A percentile compares a stretch with the other conserved stretches of the same genome.
Conservation (phyloP, 2,329 filamentous ascomycete genomes). For the Apiospora kogelbergensis region DNA sequence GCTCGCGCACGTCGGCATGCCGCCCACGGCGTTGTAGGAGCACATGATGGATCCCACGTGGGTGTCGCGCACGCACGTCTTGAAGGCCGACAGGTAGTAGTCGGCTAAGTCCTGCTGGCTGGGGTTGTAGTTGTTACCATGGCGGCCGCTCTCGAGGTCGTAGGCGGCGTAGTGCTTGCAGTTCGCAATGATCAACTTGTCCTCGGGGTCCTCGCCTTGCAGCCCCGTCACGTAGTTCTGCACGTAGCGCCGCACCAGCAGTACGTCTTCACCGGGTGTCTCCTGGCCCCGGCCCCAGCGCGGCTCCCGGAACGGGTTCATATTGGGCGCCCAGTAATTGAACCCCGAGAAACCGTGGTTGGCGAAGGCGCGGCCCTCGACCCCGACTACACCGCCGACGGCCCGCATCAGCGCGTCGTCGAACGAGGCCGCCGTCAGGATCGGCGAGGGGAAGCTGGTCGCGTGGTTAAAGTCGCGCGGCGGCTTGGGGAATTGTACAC, state of each 20-base stretch:
- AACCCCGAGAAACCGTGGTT: conserved; percentile 29
- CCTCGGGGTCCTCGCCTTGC: conserved; percentile 35
- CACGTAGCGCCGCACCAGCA: conserved; percentile 50
- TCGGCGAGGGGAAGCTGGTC: conserved; percentile 33
- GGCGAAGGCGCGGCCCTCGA: conserved; percentile 32
- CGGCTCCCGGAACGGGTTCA: conserved; percentile 28
- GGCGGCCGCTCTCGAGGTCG: conserved; percentile 50
- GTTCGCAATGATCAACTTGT: conserved; percentile 46
- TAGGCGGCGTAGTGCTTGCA: conserved; percentile 63
- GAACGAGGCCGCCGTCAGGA: conserved; percentile 32
- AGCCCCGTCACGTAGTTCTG: conserved; percentile 53
- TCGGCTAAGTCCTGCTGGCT: conserved; percentile 61
- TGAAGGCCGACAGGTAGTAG: conserved; percentile 67
- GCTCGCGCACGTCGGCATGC: conserved; percentile 63
- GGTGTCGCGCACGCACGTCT: conserved; percentile 59
- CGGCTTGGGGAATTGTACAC: conserved; percentile 29
- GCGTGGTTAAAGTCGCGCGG: conserved; percentile 28
- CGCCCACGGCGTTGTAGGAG: conserved; percentile 65
- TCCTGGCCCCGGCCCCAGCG: conserved; percentile 30
- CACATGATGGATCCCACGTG: conserved; percentile 61
- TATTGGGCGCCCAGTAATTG: conserved; percentile 29
- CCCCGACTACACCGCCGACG: conserved; percentile 28
- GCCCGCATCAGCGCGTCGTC: conserved; percentile 30
- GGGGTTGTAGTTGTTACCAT: conserved; percentile 16
- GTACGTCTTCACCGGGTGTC: conserved; percentile 31